Base-by-base conservation (phyloP, 768 basidiomycete genomes). In the Artomyces pyxidatus region DNA sequence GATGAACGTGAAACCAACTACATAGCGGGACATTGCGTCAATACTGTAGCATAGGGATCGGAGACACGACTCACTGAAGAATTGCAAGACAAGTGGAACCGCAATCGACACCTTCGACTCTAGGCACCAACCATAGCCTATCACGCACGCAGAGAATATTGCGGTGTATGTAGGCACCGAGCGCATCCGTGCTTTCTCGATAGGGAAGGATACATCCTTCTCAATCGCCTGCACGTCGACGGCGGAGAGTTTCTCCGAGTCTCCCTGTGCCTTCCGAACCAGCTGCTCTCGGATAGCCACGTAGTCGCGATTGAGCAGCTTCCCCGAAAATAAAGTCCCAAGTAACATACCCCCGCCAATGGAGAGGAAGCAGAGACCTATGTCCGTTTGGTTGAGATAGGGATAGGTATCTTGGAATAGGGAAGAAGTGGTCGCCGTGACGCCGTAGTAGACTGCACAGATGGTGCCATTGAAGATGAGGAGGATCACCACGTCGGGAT, bases 331-430 rank as follows among this genome's bases (percentile, higher is more conserved):
- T 17, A 71, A 60, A 17, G 78, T 74, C 10, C 88, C 83, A 14
- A 83, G 41, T 7, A 78, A 63, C 66, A 81, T 81, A 0, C 90
- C 92, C 14, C 78, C 75, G 2, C 88, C 91, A 44, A 84, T 75
- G 1, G 81, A 77, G 47, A 92, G 66, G 67, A 83, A 93, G 62
- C 85, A 90, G 4, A 93, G 65, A 2, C 90, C 90, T 26, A 87
- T 72, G 22, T 77, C 72, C 4, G 80, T 79, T 52, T 86, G 76
- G 48, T 63, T 74, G 17, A 88, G 68, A 51, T 65, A 72, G 0
- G 80, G 73, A 54, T 92, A 90, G 1, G 72, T 66, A 1, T 64
- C 53, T 43, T 71, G 66, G 59, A 88, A 81, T 0, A 83, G 68
- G 0, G 81, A 75, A 1, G 85, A 80, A 12, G 83, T 70, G 1